A percentile compares a stretch with the other conserved stretches of the same genome.
These are phyloP conservation scores for Neurospora sp. DNA, from an alignment of 495 filamentous ascomycete genomes.

Conservation along the genomic window DNA sequence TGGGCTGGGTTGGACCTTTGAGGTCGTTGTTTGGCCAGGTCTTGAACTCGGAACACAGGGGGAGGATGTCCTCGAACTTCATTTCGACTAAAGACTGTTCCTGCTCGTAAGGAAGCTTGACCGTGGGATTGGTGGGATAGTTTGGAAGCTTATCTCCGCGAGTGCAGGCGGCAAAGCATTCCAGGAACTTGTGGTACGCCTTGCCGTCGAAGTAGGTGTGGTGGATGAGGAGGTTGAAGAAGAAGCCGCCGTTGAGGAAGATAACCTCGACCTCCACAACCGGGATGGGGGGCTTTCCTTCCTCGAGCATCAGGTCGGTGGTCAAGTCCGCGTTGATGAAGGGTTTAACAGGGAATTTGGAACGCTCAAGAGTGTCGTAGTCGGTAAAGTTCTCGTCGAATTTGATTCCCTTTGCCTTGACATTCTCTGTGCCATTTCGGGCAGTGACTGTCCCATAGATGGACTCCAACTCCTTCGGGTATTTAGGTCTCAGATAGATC, in stretches of 20 bases:
- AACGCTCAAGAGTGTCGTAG: constrained; percentile 17
- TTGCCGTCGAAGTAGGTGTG: constrained; percentile 29
- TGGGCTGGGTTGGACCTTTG: constrained; percentile 19
- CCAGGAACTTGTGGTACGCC: constrained; percentile 39
- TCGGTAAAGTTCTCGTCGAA: neutral
- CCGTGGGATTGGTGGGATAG: neutral
- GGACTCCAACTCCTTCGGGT: neutral
- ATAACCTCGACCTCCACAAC: constrained; percentile 22
- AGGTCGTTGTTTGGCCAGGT: constrained; percentile 13
- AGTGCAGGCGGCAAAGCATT: constrained; percentile 29
- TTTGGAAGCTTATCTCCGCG: neutral
- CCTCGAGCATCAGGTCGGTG: constrained; percentile 7
- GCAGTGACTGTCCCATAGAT: neutral
- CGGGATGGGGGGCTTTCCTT: constrained; percentile 14
- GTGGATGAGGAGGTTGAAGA: constrained; percentile 27
- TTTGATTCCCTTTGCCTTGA: constrained; percentile 6
- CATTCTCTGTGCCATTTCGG: neutral
- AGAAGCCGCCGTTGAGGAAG: constrained; percentile 21
- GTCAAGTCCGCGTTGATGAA: constrained; percentile 17
- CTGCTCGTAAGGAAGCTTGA: neutral
- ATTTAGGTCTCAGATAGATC: neutral
- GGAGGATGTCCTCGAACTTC: constrained; percentile 11
- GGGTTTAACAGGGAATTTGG: constrained; percentile 20
- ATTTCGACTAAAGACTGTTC: constrained; percentile 10
- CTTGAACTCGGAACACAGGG: constrained; percentile 13